A percentile compares a stretch with the other conserved stretches of the same genome.
Evolutionary conservation across 2,329 filamentous ascomycete species (phyloP).

Genomic region (Colletotrichum aenigma): DNA sequence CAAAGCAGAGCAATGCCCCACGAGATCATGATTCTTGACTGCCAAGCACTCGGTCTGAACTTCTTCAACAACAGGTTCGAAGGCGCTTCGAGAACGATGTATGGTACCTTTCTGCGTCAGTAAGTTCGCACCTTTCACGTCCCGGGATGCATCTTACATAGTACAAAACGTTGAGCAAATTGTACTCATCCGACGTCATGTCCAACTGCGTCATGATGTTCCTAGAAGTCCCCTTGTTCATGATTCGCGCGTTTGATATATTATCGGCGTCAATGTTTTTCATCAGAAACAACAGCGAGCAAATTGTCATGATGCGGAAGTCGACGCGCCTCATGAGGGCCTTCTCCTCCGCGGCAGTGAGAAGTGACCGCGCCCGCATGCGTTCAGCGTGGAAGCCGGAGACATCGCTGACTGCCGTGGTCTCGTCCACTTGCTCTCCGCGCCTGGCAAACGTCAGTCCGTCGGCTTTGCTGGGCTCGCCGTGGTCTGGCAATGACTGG

Average conservation of each 20-base stretch:
- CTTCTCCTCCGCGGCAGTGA: conserved; percentile 29
- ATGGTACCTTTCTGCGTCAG: conserved; percentile 33
- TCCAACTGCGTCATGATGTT: conserved; percentile 46
- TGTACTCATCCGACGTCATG: conserved; percentile 44
- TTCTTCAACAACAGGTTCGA: conserved; percentile 43
- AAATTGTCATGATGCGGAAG: conserved; percentile 29
- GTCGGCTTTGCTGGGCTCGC: not conserved
- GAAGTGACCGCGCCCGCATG: conserved; percentile 36
- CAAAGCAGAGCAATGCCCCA: conserved; percentile 40
- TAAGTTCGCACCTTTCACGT: not conserved
- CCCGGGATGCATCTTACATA: conserved; percentile 33
- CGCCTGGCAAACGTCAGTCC: conserved; percentile 23
- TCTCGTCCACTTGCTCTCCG: conserved; percentile 24
- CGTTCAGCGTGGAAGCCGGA: conserved; percentile 32
- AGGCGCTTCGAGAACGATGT: conserved; percentile 42
- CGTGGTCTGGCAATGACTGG: not conserved
- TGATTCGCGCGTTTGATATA: conserved; percentile 42
- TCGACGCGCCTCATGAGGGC: conserved; percentile 27
- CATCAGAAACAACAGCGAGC: conserved; percentile 43
- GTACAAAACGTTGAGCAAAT: conserved; percentile 40
- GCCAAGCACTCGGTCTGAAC: conserved; percentile 42
- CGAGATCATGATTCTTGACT: conserved; percentile 44
- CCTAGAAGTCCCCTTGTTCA: conserved; percentile 41
- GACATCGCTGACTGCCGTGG: conserved; percentile 21
- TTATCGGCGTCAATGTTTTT: conserved; percentile 44